A percentile compares a stretch with the other conserved stretches of the same genome.
These are phyloP conservation scores for Taxawa tesnikishii DNA, from an alignment of 2,329 filamentous ascomycete genomes.

Conservation along the genomic window DNA sequence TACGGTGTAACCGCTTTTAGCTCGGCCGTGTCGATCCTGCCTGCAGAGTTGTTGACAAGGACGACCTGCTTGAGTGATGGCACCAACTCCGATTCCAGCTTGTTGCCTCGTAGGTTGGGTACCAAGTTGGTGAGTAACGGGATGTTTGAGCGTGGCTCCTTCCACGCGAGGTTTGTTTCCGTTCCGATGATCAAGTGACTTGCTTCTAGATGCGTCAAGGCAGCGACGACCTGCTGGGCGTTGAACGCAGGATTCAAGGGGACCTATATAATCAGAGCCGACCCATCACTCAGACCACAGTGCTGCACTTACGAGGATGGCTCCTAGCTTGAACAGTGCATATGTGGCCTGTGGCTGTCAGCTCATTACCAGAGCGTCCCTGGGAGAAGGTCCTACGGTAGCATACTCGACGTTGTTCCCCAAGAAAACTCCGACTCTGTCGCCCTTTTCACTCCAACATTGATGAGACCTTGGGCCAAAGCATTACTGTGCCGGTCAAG, in stretches of 20 bases:
- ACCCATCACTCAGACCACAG: too few species aligned
- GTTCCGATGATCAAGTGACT: constrained; percentile 71
- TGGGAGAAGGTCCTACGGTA: constrained; percentile 35
- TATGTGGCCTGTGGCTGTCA: constrained; percentile 47
- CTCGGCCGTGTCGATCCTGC: constrained; percentile 34
- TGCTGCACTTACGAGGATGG: constrained; percentile 56
- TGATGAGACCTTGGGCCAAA: constrained; percentile 55
- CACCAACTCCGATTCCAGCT: constrained; percentile 43
- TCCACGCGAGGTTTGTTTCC: constrained; percentile 69
- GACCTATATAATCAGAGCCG: too few species aligned
- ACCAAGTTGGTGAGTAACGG: constrained; percentile 43
- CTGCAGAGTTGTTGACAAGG: constrained; percentile 63
- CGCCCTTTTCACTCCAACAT: constrained; percentile 67
- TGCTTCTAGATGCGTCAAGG: constrained; percentile 61
- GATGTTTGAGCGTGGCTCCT: constrained; percentile 47
- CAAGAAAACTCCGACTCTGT: constrained; percentile 73
- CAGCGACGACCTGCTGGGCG: constrained; percentile 61
- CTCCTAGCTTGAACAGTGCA: constrained; percentile 88
- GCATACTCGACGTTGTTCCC: constrained; percentile 81
- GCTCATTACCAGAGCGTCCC: neutral
- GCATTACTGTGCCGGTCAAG: constrained; percentile 68
- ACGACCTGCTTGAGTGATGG: constrained; percentile 61
- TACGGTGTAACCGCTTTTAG: constrained; percentile 34
- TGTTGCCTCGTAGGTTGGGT: constrained; percentile 30
- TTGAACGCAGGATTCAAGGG: constrained; percentile 90